These are phyloP conservation scores for Ogataea hybrid DNA, from an alignment of 1,139 yeast genomes.

Conservation along the genomic window DNA sequence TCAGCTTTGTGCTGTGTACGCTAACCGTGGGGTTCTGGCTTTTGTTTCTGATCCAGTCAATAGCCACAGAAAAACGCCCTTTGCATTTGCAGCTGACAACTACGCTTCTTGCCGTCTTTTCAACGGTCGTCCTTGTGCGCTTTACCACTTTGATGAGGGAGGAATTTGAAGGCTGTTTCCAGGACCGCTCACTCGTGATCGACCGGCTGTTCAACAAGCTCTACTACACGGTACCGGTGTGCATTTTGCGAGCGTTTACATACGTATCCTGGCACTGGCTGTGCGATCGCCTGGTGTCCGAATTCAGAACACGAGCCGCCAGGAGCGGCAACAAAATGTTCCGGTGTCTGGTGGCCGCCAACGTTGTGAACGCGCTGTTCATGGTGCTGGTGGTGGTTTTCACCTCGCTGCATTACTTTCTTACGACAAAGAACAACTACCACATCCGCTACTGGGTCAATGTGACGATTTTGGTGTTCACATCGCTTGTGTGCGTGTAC, in stretches of 20 bases:
- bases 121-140: constrained; percentile 36
- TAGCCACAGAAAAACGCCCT: constrained; percentile 53
- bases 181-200: constrained; percentile 22
- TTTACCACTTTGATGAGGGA: constrained; percentile 22
- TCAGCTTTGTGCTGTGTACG: constrained; percentile 32
- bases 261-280: constrained; percentile 24
- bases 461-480: constrained; percentile 11
- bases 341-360: constrained; percentile 6
- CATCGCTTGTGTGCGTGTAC: constrained; percentile 17
- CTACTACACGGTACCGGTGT: constrained; percentile 18
- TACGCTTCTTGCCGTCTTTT: constrained; percentile 41
- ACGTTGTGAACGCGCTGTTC: constrained; percentile 12
- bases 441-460: constrained; percentile 13
- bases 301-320: constrained; percentile 11
- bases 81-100: constrained; percentile 45
- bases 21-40: constrained; percentile 49
- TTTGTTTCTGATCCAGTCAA: constrained; percentile 44
- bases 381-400: constrained; percentile 19
- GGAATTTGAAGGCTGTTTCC: constrained; percentile 25
- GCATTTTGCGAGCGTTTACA: constrained; percentile 18
- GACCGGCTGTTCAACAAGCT: constrained; percentile 15
- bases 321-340: constrained; percentile 8
- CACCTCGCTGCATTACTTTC: constrained; percentile 20
- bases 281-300: constrained; percentile 13
- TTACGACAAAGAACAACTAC: background rate